Conservation (phyloP, 73 alveolate species). For the Breviolum minutum region DNA sequence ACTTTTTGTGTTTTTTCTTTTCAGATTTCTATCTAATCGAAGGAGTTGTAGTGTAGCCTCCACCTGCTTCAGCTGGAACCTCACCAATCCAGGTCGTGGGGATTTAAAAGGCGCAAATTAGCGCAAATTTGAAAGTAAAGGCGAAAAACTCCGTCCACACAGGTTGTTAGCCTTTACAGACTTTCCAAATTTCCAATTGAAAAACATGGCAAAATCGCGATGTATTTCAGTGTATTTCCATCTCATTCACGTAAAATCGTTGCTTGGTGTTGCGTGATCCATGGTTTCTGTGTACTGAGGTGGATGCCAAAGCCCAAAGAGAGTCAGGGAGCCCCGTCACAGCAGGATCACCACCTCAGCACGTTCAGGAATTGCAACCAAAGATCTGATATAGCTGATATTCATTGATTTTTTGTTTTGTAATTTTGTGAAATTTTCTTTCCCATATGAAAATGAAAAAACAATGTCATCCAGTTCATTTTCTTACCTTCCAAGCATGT, state of each 20-base stretch:
- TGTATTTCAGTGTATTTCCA: background rate
- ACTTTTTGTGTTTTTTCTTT: background rate
- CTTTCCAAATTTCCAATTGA: too few relatives aligned
- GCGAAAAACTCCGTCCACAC: too few relatives aligned
- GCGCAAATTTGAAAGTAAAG: too few relatives aligned
- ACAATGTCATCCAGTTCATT: too few relatives aligned
- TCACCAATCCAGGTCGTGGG: background rate
- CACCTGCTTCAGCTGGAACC: conserved; percentile 80
- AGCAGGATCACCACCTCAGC: conserved; percentile 11
- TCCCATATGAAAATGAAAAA: background rate
- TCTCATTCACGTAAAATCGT: too few relatives aligned
- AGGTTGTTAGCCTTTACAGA: too few relatives aligned
- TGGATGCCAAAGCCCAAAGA: conserved; percentile 24
- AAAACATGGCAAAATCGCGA: background rate
- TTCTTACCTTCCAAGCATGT: background rate
- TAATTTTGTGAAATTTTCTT: background rate
- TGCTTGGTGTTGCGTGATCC: too few relatives aligned
- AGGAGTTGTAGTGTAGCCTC: conserved; percentile 10
- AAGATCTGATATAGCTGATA: background rate
- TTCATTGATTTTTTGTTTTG: background rate
- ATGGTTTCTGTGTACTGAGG: background rate
- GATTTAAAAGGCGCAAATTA: too few relatives aligned
- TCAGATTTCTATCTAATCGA: background rate
- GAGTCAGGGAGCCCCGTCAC: conserved; percentile 11
- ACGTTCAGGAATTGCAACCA: background rate